Evolutionary conservation across 352 stramenopile genomes (phyloP), one percentile per base, ranked within the genome.

Genomic region (Phytophthora pistaciae): DNA sequence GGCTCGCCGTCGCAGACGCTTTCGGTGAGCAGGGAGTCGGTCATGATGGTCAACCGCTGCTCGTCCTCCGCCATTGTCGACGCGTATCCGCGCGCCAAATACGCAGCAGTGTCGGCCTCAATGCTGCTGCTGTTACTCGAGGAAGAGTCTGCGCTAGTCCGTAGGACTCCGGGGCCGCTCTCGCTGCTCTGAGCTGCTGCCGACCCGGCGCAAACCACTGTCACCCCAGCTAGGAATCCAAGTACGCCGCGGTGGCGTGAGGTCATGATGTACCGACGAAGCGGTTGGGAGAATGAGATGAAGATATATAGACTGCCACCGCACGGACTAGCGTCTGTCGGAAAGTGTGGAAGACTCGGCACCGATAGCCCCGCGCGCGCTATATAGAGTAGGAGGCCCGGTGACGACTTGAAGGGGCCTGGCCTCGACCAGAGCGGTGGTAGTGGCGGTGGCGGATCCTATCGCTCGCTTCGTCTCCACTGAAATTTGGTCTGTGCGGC

Each of bases 1-100:
- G 79, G 77, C 36, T 73, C 54, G 21, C 79, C 74, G 52, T 67
- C 66, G 40, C 79, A 87, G 58, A 81, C 68, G 16, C 74, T 78
- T 55, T 79, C 57, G 13, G 64, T 82, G 29, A 78, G 66, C 0
- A 81, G 68, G n/a, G 50, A 63, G 49, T 74, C 57, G n/a, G 56
- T 31, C 7, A 83, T 79, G 70, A 80, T 66, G 20, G 69, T 78
- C 21, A 83, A 60, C 18, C 76, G 69, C 16, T 64, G 76, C 29
- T 80, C 73, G 9, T 78, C 58, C 3, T 83, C 64, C 1, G 60
- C 20, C 53, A 83, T 68, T 2, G 63, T 75, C 1, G 73, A 72
- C 4, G 73, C 76, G 36, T 79, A 78, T n/a, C 73, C 73, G 42
- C 75, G 58, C 5, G 76, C 73, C 23, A 83, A 50, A n/a, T 81